A percentile compares a stretch with the other conserved stretches of the same genome.
Evolutionary conservation across 257 asterid species (phyloP).

Genomic region (Lithospermum erythrorhizon): DNA sequence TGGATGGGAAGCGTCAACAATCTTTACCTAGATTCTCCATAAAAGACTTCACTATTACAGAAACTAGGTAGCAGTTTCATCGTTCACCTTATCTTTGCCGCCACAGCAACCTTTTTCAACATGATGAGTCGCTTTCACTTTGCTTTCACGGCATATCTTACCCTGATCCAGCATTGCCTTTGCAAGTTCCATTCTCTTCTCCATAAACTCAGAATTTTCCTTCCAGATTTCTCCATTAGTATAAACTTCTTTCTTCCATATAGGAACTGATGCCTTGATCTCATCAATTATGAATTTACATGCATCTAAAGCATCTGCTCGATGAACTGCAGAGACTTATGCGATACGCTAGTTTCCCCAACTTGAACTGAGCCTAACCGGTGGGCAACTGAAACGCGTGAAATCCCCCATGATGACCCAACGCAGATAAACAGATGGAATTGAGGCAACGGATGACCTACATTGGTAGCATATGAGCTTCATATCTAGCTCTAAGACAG

Average conservation of each 20-base stretch:
- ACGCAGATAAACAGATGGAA: constrained; percentile 72
- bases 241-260: constrained; percentile 97
- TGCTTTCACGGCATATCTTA: constrained; percentile 22
- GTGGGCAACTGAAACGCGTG: constrained; percentile 67
- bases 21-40: neutral
- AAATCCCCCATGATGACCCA: constrained; percentile 66
- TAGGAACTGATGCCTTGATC: constrained; percentile 83
- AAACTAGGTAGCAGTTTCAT: constrained; percentile 18
- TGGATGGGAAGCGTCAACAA: neutral
- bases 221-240: constrained; percentile 93
- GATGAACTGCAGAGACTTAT: constrained; percentile 68
- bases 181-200: constrained; percentile 48
- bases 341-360: constrained; percentile 77
- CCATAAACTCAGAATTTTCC: constrained; percentile 74
- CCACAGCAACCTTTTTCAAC: constrained; percentile 41
- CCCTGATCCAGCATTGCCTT: constrained; percentile 13
- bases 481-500: constrained; percentile 71
- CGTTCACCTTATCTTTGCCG: constrained; percentile 41
- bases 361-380: constrained; percentile 75
- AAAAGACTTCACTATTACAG: neutral
- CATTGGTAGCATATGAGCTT: constrained; percentile 88
- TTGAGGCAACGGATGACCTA: constrained; percentile 74
- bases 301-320: constrained; percentile 78
- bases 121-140: constrained; percentile 27
- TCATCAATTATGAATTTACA: constrained; percentile 82